phyloP scores from a whole-genome alignment of 106 monocot genomes.

The Phalaenopsis aphrodite region DNA sequence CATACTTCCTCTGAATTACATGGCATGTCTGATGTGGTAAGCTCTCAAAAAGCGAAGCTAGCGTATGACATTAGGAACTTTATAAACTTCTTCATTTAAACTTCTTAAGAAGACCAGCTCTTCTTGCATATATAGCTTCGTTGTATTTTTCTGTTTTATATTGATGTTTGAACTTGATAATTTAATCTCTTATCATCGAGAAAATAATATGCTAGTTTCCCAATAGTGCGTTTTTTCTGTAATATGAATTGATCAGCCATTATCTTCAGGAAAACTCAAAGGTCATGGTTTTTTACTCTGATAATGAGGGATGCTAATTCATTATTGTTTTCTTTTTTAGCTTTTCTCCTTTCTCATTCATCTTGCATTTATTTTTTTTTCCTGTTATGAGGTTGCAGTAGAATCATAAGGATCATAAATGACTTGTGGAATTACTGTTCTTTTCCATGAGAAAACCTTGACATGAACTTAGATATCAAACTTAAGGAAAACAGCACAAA shows the following conservation, averaged over 20 bases:
- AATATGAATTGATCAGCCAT: not conserved
- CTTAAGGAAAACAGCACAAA: not conserved
- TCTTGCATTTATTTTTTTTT: not conserved
- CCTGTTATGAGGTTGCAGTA: not conserved
- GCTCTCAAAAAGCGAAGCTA: no score
- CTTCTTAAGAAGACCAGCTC: no score
- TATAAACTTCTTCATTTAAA: no score
- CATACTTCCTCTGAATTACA: no score
- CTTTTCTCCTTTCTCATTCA: not conserved
- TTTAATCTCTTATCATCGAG: not conserved
- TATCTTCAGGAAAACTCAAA: not conserved
- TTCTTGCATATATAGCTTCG: no score
- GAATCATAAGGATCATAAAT: not conserved
- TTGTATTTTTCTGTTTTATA: not conserved
- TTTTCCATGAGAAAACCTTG: not conserved
- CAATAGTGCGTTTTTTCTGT: not conserved
- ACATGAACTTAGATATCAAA: not conserved
- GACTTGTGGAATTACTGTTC: not conserved
- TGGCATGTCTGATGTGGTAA: no score
- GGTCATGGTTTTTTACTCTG: not conserved
- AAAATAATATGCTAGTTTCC: not conserved
- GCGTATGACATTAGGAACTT: no score
- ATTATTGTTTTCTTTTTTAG: constrained; percentile 4
- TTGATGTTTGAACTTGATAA: not conserved
- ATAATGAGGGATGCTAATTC: constrained; percentile 2